A percentile compares a stretch with the other conserved stretches of the same genome.
These are phyloP conservation scores for Syzygium aromaticum DNA, from an alignment of 345 rosid species.

Conservation along the genomic window DNA sequence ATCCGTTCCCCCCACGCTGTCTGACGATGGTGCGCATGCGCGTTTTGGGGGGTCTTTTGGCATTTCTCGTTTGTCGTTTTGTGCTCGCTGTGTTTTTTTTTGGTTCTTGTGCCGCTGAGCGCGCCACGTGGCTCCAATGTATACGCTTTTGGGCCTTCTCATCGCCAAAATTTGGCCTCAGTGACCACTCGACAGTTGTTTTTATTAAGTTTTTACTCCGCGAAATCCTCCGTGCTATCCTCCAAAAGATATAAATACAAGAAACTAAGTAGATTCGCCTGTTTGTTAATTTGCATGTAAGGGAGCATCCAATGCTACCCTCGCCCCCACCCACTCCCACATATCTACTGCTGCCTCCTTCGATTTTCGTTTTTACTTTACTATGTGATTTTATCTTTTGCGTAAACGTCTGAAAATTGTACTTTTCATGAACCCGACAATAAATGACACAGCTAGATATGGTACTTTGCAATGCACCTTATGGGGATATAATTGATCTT, in stretches of 20 bases:
- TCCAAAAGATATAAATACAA: background rate
- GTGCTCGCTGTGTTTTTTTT: background rate
- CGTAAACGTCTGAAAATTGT: background rate
- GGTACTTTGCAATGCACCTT: background rate
- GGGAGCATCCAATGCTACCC: background rate
- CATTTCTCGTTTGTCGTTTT: background rate
- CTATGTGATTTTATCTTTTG: background rate
- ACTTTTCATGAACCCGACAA: background rate
- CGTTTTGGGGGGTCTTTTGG: background rate
- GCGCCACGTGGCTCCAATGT: background rate
- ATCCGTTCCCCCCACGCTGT: conserved; percentile 7
- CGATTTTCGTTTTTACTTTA: background rate
- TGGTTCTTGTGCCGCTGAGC: background rate
- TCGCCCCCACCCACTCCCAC: background rate
- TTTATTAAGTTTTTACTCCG: background rate
- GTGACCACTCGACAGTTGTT: background rate
- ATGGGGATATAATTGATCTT: background rate
- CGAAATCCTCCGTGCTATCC: background rate
- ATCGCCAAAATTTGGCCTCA: background rate
- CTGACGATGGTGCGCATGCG: background rate
- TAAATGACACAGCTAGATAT: background rate
- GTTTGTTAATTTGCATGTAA: background rate
- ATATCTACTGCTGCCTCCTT: background rate
- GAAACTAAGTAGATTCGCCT: background rate
- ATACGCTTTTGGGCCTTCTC: background rate